A percentile compares a stretch with the other conserved stretches of the same genome.
Evolutionary conservation across 2,329 filamentous ascomycete genomes (phyloP).

Genomic region (Sodiomyces alkalinus): DNA sequence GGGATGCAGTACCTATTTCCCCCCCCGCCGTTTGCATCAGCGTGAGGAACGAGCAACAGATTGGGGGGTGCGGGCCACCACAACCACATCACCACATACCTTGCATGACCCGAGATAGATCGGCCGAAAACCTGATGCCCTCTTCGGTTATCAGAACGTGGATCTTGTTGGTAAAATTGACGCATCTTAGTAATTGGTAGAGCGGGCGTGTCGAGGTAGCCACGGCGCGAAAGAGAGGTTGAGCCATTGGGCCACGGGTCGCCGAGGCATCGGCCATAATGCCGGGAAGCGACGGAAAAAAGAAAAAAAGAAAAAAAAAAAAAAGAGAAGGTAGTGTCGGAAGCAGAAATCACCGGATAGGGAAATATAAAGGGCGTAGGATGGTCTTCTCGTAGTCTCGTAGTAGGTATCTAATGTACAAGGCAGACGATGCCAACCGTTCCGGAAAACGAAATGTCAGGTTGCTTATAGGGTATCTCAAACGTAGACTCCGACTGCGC

Average conservation of each 20-base stretch:
- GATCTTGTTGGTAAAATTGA: constrained; percentile 42
- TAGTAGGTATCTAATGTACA: constrained; percentile 10
- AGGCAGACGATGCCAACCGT: constrained; percentile 7
- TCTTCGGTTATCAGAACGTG: constrained; percentile 65
- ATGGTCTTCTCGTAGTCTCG: constrained; percentile 6
- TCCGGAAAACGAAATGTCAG: constrained; percentile 8
- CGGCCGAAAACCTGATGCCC: constrained; percentile 74
- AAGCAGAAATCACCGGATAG: no score
- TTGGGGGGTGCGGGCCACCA: no score
- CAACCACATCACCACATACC: constrained; percentile 42
- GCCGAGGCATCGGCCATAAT: neutral
- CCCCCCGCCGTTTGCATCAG: no score
- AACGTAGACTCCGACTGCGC: constrained; percentile 96
- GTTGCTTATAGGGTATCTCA: constrained; percentile 42
- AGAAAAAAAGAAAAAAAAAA: constrained; percentile 8
- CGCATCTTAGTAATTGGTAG: constrained; percentile 45
- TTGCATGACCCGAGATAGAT: constrained; percentile 85
- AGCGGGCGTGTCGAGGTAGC: constrained; percentile 66
- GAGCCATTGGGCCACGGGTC: constrained; percentile 7
- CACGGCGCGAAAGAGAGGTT: constrained; percentile 56
- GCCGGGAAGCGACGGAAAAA: constrained; percentile 2
- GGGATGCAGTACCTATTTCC: constrained; percentile 42
- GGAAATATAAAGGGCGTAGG: constrained; percentile 1
- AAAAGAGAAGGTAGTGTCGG: no score
- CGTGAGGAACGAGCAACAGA: constrained; percentile 1